A percentile compares a stretch with the other conserved stretches of the same genome.
phyloP scores from a whole-genome alignment of 2,329 filamentous ascomycete species.

The Metarhizium robertsii region DNA sequence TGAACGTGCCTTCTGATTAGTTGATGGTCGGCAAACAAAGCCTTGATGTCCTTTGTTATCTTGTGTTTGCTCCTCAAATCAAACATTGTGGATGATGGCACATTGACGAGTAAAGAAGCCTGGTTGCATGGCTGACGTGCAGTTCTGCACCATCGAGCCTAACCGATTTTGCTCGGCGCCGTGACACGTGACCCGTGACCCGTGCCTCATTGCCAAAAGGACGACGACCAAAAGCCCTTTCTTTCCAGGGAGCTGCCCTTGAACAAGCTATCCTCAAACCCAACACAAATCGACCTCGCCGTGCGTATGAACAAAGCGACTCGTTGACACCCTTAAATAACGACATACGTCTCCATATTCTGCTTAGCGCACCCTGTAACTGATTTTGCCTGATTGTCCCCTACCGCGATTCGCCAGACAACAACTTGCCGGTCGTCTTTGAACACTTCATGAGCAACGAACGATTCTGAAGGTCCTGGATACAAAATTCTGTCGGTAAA shows the following conservation, averaged over 20 bases:
- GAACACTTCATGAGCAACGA: background rate
- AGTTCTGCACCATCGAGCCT: background rate
- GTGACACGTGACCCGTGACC: background rate
- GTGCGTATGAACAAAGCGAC: background rate
- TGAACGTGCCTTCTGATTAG: background rate
- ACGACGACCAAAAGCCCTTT: background rate
- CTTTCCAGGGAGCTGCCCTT: background rate
- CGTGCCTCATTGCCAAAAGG: background rate
- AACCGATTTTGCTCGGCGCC: conserved; percentile 6
- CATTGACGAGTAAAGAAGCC: no score
- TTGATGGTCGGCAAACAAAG: no score
- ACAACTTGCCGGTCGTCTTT: background rate
- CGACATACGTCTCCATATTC: background rate
- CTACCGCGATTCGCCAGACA: background rate
- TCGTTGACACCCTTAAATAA: background rate
- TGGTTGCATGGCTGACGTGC: no score
- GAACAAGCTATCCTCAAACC: background rate
- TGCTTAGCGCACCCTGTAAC: background rate
- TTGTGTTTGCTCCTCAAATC: no score
- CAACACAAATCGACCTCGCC: background rate
- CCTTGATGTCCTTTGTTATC: no score
- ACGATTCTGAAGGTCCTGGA: background rate
- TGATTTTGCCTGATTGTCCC: background rate
- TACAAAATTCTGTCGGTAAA: background rate
- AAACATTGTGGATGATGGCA: no score